Evolutionary conservation across 257 asterid genomes (phyloP).

Genomic region (Ballota nigra): DNA sequence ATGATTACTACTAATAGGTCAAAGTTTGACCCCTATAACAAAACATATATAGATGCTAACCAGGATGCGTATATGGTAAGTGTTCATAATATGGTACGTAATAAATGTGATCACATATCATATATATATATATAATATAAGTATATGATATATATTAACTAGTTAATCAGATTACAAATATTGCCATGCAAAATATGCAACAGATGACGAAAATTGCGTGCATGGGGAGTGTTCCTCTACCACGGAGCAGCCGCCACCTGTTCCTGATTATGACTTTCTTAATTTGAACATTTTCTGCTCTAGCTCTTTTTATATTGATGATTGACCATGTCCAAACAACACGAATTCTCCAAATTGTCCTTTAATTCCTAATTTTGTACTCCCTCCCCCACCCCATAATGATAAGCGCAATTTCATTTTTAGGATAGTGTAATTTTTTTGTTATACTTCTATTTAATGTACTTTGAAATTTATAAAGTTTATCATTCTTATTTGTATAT

Average conservation of each 20-base stretch:
- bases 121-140: neutral
- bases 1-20: neutral
- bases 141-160: too few relatives aligned
- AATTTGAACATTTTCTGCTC: neutral
- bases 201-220: conserved; percentile 65
- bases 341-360: conserved; percentile 21
- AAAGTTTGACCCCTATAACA: neutral
- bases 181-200: conserved; percentile 45
- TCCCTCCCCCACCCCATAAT: too few relatives aligned
- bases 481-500: too few relatives aligned
- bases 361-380: neutral
- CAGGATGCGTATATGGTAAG: neutral
- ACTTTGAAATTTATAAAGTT: too few relatives aligned
- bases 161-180: neutral
- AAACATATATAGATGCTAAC: neutral
- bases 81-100: neutral
- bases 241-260: conserved; percentile 53
- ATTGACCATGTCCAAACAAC: neutral
- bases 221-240: conserved; percentile 41
- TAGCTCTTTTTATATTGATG: neutral
- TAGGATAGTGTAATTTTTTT: too few relatives aligned
- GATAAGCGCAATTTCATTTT: too few relatives aligned
- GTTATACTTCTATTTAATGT: too few relatives aligned
- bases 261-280: conserved; percentile 29
- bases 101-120: neutral